Evolutionary conservation across 495 filamentous ascomycete genomes (phyloP), one percentile per base, ranked within the genome.

Genomic region (Neurospora sp.): DNA sequence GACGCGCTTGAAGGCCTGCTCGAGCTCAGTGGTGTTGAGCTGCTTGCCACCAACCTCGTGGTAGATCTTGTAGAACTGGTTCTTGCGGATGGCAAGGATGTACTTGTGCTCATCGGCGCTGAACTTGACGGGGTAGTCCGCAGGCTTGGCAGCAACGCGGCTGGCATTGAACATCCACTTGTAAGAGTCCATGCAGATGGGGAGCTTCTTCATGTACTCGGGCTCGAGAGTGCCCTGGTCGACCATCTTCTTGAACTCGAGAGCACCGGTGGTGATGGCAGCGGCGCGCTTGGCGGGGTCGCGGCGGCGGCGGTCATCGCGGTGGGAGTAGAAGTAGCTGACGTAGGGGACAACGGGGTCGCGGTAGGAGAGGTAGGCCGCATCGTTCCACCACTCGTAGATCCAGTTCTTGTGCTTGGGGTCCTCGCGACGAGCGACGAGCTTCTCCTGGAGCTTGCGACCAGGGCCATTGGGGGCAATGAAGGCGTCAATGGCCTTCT

Each of bases 321-420:
- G 89, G 87, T 97, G 95, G 42, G 94, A 97, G 86, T 99, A 99
- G 85, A 99, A 99, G 87, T 99, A 99, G 81, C 93, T 97, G 76
- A 99, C 96, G 81, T 98, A 99, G 72, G 96, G 96, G 39, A 98
- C 92, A 38, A 99, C 93, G 42, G 96, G 96, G 82, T 98, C 96
- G 73, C 95, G 92, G 86, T 97, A 97, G 73, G 80, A 87, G 72
- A 99, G 88, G 84, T 99, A 99, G 46, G 96, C 94, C 4, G 89
- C 88, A 72, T 94, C 87, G 83, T 98, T 97, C 96, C 96, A 99
- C 96, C 96, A 99, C 77, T 98, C 94, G 74, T 89, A 88, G 20
- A 99, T 81, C 96, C 96, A 99, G 85, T 98, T 99, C 83, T 92
- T 93, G 82, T 87, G 82, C 74, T 93, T 90, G 69, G 96, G 92